Evolutionary conservation across 192 early-diverging fungal species (phyloP).

Genomic region (Coemansia sp.): DNA sequence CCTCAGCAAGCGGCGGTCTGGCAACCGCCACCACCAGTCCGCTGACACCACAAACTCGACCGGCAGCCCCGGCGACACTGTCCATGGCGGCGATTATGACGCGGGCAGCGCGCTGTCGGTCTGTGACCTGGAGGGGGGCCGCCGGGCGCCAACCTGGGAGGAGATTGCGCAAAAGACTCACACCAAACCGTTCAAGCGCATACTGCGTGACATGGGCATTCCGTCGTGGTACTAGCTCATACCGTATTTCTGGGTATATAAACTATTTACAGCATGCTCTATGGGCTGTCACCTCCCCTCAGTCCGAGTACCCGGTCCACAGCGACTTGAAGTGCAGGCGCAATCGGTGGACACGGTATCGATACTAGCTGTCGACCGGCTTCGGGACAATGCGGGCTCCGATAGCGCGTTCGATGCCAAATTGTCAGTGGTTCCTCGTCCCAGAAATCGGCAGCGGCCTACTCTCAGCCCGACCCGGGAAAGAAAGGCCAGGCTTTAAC

Average conservation of each 20-base stretch:
- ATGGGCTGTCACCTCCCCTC: too few relatives aligned
- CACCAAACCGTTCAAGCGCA: constrained; percentile 44
- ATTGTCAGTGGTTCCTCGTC: too few relatives aligned
- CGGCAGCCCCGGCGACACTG: constrained; percentile 22
- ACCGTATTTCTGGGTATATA: background rate
- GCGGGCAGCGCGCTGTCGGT: background rate
- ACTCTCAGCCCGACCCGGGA: too few relatives aligned
- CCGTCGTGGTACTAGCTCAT: constrained; percentile 51
- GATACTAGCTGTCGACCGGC: too few relatives aligned
- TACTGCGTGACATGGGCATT: constrained; percentile 49
- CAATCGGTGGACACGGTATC: too few relatives aligned
- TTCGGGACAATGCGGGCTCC: too few relatives aligned
- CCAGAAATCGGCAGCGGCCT: too few relatives aligned
- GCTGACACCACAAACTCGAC: background rate
- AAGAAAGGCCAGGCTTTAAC: too few relatives aligned
- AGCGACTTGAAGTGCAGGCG: too few relatives aligned
- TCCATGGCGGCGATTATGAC: constrained; percentile 2
- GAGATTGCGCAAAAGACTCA: constrained; percentile 39
- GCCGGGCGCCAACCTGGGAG: constrained; percentile 30
- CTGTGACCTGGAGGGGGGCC: constrained; percentile 24
- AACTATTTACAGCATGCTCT: too few relatives aligned
- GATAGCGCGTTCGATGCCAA: too few relatives aligned
- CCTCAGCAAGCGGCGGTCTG: constrained; percentile 4
- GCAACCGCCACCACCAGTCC: background rate
- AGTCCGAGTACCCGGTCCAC: too few relatives aligned